Percentiles rank a stretch among this genome's conserved stretches.
Conservation (phyloP, 2,329 filamentous ascomycete species). For the Dothidotthia symphoricarpi region DNA sequence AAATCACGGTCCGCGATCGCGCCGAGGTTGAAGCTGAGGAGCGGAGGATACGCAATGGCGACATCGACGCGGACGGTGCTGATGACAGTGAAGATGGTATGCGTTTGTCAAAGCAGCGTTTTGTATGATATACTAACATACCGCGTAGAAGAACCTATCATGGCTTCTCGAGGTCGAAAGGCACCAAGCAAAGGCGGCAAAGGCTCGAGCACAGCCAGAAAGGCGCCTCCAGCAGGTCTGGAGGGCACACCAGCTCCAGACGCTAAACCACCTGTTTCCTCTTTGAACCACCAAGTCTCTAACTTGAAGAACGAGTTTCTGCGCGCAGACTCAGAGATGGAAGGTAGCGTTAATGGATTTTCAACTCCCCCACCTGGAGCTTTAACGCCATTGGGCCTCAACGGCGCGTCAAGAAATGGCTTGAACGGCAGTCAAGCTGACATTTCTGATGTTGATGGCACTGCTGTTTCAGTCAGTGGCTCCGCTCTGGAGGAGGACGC, state of each 20-base stretch:
- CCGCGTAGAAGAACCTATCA: constrained; percentile 72
- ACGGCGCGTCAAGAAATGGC: constrained; percentile 62
- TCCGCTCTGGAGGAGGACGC: constrained; percentile 70
- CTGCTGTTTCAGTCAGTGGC: constrained; percentile 64
- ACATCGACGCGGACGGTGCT: constrained; percentile 74
- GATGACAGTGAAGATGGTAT: constrained; percentile 84
- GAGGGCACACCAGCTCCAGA: constrained; percentile 78
- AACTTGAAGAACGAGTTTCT: constrained; percentile 54
- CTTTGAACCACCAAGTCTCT: constrained; percentile 49
- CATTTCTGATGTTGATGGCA: constrained; percentile 80
- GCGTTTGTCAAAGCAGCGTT: constrained; percentile 3
- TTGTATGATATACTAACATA: constrained; percentile 1
- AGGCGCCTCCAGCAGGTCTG: constrained; percentile 68
- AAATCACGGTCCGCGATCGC: constrained; percentile 83
- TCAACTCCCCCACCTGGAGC: constrained; percentile 77
- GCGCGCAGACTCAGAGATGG: constrained; percentile 73
- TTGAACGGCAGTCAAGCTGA: constrained; percentile 70
- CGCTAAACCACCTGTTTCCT: constrained; percentile 68
- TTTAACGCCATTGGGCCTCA: constrained; percentile 70
- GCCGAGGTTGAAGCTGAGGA: constrained; percentile 78
- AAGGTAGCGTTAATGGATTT: constrained; percentile 80
- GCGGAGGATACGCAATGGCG: constrained; percentile 77
- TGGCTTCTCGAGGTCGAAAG: constrained; percentile 92
- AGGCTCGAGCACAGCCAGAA: constrained; percentile 62
- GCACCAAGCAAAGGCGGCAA: constrained; percentile 76